Conservation (phyloP, 495 filamentous ascomycete genomes). For the Penicillium lividum region DNA sequence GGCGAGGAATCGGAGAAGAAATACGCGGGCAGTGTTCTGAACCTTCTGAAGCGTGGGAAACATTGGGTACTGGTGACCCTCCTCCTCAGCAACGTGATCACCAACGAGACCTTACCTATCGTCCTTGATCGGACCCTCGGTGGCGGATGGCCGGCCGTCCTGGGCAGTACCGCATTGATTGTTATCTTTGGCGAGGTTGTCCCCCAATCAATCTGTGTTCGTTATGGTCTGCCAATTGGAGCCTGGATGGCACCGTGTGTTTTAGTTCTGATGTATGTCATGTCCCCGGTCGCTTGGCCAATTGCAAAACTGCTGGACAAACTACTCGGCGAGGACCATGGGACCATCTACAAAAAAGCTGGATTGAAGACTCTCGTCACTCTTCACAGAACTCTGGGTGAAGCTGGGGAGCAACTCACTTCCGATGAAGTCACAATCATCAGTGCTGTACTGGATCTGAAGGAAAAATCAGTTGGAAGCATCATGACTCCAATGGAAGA, state of each 20-base stretch:
- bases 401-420: constrained; percentile 84
- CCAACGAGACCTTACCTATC: constrained; percentile 95
- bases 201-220: constrained; percentile 93
- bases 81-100: constrained; percentile 93
- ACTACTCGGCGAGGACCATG: constrained; percentile 87
- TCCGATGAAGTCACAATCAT: constrained; percentile 99
- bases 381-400: constrained; percentile 85
- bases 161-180: constrained; percentile 90
- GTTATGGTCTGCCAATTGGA: constrained; percentile 95
- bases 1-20: constrained; percentile 77
- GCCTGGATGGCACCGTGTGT: constrained; percentile 92
- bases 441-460: constrained; percentile 91
- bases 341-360: constrained; percentile 94
- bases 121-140: constrained; percentile 91
- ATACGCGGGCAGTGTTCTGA: constrained; percentile 78
- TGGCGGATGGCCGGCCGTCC: constrained; percentile 90
- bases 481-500: constrained; percentile 99
- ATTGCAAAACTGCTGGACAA: constrained; percentile 87
- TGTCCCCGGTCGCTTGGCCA: constrained; percentile 84
- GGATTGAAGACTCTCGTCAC: constrained; percentile 90
- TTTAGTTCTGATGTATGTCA: constrained; percentile 84
- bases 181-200: constrained; percentile 98
- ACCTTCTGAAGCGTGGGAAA: constrained; percentile 82
- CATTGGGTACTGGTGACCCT: constrained; percentile 99
- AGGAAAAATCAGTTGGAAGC: constrained; percentile 88